Conservation (phyloP, 805 yeast species). For the Brettanomyces bruxellensis region DNA sequence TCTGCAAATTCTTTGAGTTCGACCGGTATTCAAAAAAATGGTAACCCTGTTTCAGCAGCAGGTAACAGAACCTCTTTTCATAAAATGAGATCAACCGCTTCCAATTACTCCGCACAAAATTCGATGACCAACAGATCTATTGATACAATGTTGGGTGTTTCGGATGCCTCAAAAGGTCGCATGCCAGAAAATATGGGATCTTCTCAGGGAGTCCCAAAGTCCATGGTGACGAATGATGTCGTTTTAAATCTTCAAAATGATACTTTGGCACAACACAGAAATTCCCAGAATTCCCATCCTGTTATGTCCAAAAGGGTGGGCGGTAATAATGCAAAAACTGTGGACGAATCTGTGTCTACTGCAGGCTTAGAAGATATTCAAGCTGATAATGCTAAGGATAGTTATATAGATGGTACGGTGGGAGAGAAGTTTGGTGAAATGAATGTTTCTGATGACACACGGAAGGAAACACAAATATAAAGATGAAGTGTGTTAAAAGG, state of each 20-base stretch:
- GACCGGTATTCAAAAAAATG: no score
- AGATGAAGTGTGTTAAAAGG: no score
- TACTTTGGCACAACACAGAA: not conserved
- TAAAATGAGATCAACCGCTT: conserved; percentile 3
- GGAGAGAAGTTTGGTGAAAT: conserved; percentile 17
- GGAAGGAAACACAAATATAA: conserved; percentile 18
- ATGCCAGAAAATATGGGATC: conserved; percentile 1
- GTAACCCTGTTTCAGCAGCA: conserved; percentile 6
- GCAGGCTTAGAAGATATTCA: not conserved
- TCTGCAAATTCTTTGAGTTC: conserved; percentile 8
- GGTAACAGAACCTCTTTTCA: conserved; percentile 1
- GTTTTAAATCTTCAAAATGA: conserved; percentile 1
- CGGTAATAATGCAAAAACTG: not conserved
- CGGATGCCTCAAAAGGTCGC: conserved; percentile 6
- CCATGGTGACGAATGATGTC: conserved; percentile 4
- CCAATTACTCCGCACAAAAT: not conserved
- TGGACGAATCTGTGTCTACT: not conserved
- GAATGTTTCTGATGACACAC: conserved; percentile 12
- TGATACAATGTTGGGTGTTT: conserved; percentile 15
- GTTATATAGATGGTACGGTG: conserved; percentile 9
- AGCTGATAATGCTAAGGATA: conserved; percentile 3
- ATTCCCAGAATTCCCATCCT: not conserved
- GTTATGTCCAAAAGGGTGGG: not conserved
- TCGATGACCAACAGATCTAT: conserved; percentile 16
- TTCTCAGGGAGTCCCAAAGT: conserved; percentile 2